These are phyloP conservation scores for Leishmania mexicana DNA, from an alignment of 208 protist species.

Conservation along the genomic window DNA sequence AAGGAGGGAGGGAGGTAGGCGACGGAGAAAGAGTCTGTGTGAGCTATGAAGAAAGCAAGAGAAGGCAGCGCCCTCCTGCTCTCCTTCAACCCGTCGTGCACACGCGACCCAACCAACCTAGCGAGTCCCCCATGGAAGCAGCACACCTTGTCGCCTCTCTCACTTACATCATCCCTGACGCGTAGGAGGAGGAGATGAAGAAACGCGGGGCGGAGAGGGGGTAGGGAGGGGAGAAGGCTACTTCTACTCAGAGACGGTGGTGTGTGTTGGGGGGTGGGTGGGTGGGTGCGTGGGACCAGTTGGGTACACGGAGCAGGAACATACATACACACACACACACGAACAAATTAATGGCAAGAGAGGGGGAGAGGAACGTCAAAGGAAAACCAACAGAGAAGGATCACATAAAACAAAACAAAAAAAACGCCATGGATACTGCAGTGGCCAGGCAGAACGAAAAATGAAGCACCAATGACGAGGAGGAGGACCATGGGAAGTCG, in stretches of 20 bases:
- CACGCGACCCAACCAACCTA: neutral
- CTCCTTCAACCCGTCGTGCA: neutral
- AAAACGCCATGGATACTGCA: neutral
- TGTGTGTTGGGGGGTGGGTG: neutral
- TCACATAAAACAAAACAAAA: neutral
- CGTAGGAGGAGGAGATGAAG: neutral
- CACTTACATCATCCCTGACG: neutral
- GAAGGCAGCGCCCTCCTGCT: neutral
- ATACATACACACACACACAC: slow-evolving; percentile 6
- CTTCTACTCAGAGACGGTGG: neutral
- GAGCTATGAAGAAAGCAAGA: neutral
- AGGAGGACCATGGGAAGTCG: neutral
- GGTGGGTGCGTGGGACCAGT: neutral
- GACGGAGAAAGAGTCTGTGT: slow-evolving; percentile 2
- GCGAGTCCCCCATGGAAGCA: neutral
- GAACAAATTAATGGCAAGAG: neutral
- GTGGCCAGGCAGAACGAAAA: neutral
- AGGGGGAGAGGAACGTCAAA: neutral
- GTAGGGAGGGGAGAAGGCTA: neutral
- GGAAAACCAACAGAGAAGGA: neutral
- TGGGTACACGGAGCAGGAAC: neutral
- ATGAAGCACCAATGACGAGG: neutral
- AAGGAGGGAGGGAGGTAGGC: neutral
- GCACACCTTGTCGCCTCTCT: neutral
- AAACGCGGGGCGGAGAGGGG: neutral